Conservation (phyloP, 257 asterid genomes). For the Striga asiatica region DNA sequence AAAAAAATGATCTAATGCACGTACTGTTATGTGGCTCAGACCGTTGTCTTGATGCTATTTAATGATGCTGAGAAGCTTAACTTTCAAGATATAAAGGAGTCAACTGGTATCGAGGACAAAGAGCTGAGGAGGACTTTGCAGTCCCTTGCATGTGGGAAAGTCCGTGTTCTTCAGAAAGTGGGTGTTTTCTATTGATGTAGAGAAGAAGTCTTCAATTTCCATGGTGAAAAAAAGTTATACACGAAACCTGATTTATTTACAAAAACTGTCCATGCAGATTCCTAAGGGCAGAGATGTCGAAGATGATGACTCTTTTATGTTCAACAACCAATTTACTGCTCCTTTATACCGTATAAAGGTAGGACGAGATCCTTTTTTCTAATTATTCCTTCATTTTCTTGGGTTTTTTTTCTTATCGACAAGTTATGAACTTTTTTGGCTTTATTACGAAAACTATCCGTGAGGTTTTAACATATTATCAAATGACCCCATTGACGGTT, state of each 20-base stretch:
- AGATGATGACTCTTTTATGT: slow-evolving; percentile 49
- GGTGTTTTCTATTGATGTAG: too few species aligned
- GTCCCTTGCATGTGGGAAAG: slow-evolving; percentile 81
- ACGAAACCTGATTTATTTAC: background rate
- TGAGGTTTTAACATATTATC: too few species aligned
- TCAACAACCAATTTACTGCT: slow-evolving; percentile 61
- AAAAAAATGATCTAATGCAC: too few species aligned
- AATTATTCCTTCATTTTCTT: background rate
- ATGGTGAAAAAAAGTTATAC: background rate
- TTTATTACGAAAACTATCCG: too few species aligned
- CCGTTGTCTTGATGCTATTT: slow-evolving; percentile 70
- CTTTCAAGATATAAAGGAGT: slow-evolving; percentile 69
- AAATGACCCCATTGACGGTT: too few species aligned
- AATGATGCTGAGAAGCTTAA: slow-evolving; percentile 59
- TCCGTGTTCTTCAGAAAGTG: slow-evolving; percentile 74
- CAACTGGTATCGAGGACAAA: slow-evolving; percentile 67
- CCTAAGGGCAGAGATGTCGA: slow-evolving; percentile 32
- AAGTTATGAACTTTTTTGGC: too few species aligned
- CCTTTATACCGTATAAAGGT: slow-evolving; percentile 87
- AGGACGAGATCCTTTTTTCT: background rate
- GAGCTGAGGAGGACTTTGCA: slow-evolving; percentile 70
- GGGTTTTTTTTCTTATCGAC: too few species aligned
- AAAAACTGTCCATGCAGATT: slow-evolving; percentile 17
- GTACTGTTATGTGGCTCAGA: slow-evolving; percentile 30
- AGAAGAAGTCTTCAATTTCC: background rate